Evolutionary conservation across 2,329 filamentous ascomycete genomes (phyloP).

Genomic region (Aspergillus proliferans): DNA sequence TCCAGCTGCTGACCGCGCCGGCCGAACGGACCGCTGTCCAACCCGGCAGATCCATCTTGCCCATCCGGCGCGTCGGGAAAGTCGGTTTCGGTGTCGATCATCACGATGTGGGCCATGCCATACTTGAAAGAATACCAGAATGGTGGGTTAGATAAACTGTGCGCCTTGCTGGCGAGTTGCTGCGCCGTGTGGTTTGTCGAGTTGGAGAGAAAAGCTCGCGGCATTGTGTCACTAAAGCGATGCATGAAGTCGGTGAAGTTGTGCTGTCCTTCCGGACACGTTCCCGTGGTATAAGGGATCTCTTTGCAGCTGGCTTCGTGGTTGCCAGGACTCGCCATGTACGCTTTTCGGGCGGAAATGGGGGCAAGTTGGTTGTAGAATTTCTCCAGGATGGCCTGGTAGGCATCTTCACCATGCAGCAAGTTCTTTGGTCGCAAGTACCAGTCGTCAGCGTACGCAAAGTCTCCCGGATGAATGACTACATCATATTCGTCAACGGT

Average conservation of each 20-base stretch:
- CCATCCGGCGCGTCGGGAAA: slow-evolving; percentile 47
- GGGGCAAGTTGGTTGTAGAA: slow-evolving; percentile 53
- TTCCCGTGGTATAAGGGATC: slow-evolving; percentile 16
- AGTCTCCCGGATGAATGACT: slow-evolving; percentile 37
- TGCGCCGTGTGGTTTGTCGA: slow-evolving; percentile 40
- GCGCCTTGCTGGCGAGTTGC: slow-evolving; percentile 42
- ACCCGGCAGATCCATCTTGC: slow-evolving; percentile 33
- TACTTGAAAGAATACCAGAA: slow-evolving; percentile 59
- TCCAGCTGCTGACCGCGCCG: slow-evolving; percentile 44
- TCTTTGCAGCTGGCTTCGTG: slow-evolving; percentile 51
- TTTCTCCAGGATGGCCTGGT: slow-evolving; percentile 51
- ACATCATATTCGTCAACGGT: slow-evolving; percentile 53
- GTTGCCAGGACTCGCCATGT: slow-evolving; percentile 54
- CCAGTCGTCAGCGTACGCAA: slow-evolving; percentile 58
- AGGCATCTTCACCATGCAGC: slow-evolving; percentile 46
- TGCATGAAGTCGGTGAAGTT: slow-evolving; percentile 58
- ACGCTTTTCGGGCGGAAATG: slow-evolving; percentile 49
- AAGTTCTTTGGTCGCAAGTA: slow-evolving; percentile 42
- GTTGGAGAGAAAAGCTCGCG: slow-evolving; percentile 45
- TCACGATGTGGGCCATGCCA: slow-evolving; percentile 50
- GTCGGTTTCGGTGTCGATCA: slow-evolving; percentile 55
- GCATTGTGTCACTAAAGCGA: slow-evolving; percentile 50
- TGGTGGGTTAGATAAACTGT: slow-evolving; percentile 43
- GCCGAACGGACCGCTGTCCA: slow-evolving; percentile 49
- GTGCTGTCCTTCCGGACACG: slow-evolving; percentile 44